Conservation (phyloP, 352 stramenopile species). For the Phytophthora citricola region DNA sequence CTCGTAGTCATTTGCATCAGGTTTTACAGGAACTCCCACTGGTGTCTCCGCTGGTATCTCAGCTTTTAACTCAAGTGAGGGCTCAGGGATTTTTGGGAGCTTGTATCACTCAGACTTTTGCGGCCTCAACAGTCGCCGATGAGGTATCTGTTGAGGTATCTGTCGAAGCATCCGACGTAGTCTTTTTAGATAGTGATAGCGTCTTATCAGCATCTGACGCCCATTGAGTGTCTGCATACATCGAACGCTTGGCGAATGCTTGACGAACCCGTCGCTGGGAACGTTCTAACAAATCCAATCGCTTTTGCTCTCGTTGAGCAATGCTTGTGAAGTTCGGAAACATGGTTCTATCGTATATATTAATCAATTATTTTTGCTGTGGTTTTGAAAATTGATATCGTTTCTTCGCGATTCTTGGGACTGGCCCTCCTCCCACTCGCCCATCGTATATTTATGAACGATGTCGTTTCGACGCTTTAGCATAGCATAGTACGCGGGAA, state of each 20-base stretch:
- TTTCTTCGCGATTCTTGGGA: background rate
- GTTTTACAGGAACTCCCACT: background rate
- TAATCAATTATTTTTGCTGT: background rate
- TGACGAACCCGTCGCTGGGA: too few relatives aligned
- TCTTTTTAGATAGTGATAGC: too few relatives aligned
- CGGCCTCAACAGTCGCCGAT: too few relatives aligned
- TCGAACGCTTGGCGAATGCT: too few relatives aligned
- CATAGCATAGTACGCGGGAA: too few relatives aligned
- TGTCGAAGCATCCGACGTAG: too few relatives aligned
- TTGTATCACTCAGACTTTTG: too few relatives aligned
- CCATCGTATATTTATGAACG: too few relatives aligned
- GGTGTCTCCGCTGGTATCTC: background rate
- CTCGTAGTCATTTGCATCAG: background rate
- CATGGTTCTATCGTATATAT: slow-evolving; percentile 10
- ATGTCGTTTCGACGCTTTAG: too few relatives aligned
- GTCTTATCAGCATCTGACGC: too few relatives aligned
- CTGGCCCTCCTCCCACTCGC: background rate
- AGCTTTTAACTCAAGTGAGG: background rate
- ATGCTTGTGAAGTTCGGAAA: slow-evolving; percentile 3
- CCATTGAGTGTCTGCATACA: too few relatives aligned
- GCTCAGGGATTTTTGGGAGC: slow-evolving; percentile 17
- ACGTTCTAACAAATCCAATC: slow-evolving; percentile 16
- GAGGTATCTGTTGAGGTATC: too few relatives aligned
- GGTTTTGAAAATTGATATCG: background rate
- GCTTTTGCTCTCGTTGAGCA: slow-evolving; percentile 8